Base-by-base conservation (phyloP, 345 rosid species). In the Brassica rapa region DNA sequence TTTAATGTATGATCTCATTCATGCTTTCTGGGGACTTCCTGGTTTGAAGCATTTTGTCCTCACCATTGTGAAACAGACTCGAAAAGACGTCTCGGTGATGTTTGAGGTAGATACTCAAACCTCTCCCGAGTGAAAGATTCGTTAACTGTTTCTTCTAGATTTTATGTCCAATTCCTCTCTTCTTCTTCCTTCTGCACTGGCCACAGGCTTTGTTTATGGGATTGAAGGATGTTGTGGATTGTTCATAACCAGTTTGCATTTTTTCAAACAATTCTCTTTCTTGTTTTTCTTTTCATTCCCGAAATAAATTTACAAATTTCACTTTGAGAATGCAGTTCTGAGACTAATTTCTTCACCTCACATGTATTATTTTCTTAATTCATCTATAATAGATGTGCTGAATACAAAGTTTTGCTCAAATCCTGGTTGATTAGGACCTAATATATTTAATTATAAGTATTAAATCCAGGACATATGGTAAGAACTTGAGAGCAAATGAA, bases 31-130 rank as follows among this genome's bases (percentile, higher is more conserved):
- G 16, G 87, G 96, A 82, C 85, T 87, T 41, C 79, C 91, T 46
- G 97, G 89, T 86, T 93, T 96, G 16, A 85, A 84, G 72, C 87
- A 87, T 82, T 78, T 94, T 88, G 87, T 72, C 96, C 97, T 61
- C 90, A 87, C 87, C 96, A 86, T 83, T 69, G 90, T 41, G 87
- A 90, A 32, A 69, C 76, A 6, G 88, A 94, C 86, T 83, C 87
- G 30, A 86, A 85, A 37, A 71, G 62, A 65, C 97, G 88, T 35
- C 90, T 91, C 29, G 91, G 94, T 67, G 72, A 74, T 33, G 77
- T 77, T 33, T 76, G 68, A 80, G 71, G 29, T 37, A 67, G 15
- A 24, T 67, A 32, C 12, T n/a, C 11, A 7, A 68, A 68, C 35
- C 33, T 29, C 62, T 68, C 2, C 19, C 27, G 53, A 62, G 10